phyloP scores from a whole-genome alignment of 176 grass and related monocot genomes.

The Panicum miliaceum region DNA sequence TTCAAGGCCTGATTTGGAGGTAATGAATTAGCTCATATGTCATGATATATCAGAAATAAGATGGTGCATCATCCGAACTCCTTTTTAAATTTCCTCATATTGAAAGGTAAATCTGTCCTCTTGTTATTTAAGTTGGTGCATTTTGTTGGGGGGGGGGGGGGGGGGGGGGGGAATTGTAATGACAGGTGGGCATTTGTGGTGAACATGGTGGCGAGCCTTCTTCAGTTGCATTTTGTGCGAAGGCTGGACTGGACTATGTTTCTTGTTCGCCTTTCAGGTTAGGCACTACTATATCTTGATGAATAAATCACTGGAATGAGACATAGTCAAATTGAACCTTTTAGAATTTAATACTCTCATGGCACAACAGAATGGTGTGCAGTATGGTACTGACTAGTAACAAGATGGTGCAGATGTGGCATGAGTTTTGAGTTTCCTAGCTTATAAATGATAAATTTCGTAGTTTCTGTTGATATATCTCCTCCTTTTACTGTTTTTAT shows the following conservation, averaged over 20 bases:
- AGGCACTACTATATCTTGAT: background rate
- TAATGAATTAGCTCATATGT: background rate
- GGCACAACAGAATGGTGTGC: background rate
- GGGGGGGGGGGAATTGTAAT: no score
- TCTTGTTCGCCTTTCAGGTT: conserved; percentile 97
- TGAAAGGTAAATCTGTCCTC: background rate
- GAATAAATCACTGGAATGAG: background rate
- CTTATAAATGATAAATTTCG: background rate
- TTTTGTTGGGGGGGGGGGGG: no score
- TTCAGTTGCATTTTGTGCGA: conserved; percentile 84
- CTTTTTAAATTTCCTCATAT: background rate
- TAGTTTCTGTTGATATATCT: background rate
- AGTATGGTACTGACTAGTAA: background rate
- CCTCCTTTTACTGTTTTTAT: background rate
- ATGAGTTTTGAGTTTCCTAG: background rate
- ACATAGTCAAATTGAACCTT: background rate
- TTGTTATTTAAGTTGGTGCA: background rate
- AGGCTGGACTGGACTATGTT: conserved; percentile 87
- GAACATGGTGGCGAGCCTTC: conserved; percentile 95
- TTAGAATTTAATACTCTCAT: background rate
- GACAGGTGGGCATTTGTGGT: conserved; percentile 85
- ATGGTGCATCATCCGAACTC: background rate
- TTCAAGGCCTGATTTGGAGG: conserved; percentile 80
- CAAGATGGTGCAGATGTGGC: background rate
- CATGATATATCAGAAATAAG: background rate